These are phyloP conservation scores for Pleoardoris graminearum DNA, from an alignment of 2,329 filamentous ascomycete species.

Conservation along the genomic window DNA sequence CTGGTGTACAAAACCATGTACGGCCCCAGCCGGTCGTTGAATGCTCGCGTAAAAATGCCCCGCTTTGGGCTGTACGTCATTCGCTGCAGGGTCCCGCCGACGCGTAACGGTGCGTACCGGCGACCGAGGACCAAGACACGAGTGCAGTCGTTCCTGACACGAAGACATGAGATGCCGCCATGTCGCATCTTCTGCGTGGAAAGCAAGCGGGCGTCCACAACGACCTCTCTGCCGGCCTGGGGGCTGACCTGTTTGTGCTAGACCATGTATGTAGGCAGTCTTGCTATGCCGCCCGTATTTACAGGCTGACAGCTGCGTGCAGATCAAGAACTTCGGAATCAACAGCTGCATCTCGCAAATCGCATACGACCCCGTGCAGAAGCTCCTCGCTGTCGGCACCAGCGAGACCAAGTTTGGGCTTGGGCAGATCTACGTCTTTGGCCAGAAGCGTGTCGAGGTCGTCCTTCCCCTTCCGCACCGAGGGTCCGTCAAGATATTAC, in stretches of 20 bases:
- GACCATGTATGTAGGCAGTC: conserved; percentile 76
- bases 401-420: conserved; percentile 82
- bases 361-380: conserved; percentile 92
- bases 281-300: background rate
- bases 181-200: conserved; percentile 86
- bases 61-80: conserved; percentile 4
- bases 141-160: conserved; percentile 4
- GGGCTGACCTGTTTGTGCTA: conserved; percentile 75
- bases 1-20: too few relatives aligned
- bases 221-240: conserved; percentile 82
- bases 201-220: conserved; percentile 93
- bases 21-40: too few relatives aligned
- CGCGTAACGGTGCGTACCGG: conserved; percentile 6
- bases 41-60: background rate
- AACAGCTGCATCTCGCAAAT: conserved; percentile 69
- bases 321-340: conserved; percentile 59
- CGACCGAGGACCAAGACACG: conserved; percentile 8
- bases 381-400: conserved; percentile 88
- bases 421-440: conserved; percentile 88
- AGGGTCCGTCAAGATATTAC: conserved; percentile 74
- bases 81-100: conserved; percentile 4
- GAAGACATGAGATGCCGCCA: conserved; percentile 50
- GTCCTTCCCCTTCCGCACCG: conserved; percentile 71
- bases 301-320: conserved; percentile 22
- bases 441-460: conserved; percentile 77